phyloP scores from a whole-genome alignment of 1,139 yeast species.

The Yamadazyma diddensiae region DNA sequence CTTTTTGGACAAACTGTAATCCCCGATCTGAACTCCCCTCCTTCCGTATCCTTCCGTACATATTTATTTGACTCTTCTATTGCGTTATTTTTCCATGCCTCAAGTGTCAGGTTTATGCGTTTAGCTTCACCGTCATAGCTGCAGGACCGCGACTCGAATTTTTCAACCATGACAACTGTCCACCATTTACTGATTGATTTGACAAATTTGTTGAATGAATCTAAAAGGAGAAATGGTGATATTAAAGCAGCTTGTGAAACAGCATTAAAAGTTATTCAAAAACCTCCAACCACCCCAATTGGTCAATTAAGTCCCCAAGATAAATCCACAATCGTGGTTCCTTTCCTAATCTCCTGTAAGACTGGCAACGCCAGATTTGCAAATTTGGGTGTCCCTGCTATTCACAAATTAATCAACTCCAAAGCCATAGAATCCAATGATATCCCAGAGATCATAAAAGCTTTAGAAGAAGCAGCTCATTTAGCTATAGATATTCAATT shows the following conservation, averaged over 20 bases:
- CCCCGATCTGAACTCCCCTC: too few species aligned
- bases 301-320: conserved; percentile 27
- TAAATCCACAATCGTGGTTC: conserved; percentile 56
- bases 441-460: conserved; percentile 55
- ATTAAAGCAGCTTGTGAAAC: conserved; percentile 65
- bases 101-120: background rate
- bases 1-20: too few species aligned
- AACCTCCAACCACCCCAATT: conserved; percentile 18
- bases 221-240: conserved; percentile 67
- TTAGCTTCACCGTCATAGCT: too few species aligned
- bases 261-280: conserved; percentile 50
- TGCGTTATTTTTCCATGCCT: background rate
- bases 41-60: too few species aligned
- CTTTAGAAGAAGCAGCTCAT: conserved; percentile 71
- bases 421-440: conserved; percentile 49
- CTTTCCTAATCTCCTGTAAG: conserved; percentile 71
- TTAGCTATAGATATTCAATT: conserved; percentile 81
- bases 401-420: conserved; percentile 55
- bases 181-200: conserved; percentile 56
- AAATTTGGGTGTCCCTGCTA: conserved; percentile 65
- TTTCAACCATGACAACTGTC: conserved; percentile 30
- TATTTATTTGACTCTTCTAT: too few species aligned
- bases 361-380: conserved; percentile 74
- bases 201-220: conserved; percentile 57
- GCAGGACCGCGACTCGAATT: background rate